Evolutionary conservation across 768 basidiomycete species (phyloP).

Genomic region (Amanita thiersii): DNA sequence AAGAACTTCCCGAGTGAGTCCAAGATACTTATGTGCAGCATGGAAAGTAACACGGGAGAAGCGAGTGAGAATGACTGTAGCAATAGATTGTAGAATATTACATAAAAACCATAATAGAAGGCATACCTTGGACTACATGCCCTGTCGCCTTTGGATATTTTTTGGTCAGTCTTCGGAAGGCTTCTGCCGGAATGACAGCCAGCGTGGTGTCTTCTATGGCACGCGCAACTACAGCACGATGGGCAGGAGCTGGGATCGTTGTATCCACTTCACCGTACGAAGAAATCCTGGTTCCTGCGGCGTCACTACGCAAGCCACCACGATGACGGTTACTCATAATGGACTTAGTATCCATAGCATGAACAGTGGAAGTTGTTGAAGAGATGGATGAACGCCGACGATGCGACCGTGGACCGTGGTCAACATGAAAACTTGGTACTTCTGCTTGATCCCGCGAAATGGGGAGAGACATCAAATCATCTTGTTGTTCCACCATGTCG

Average conservation of each 20-base stretch:
- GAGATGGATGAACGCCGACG: conserved; percentile 51
- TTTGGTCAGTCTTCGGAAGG: conserved; percentile 88
- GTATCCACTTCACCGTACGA: conserved; percentile 13
- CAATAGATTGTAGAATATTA: conserved; percentile 7
- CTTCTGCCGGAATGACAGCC: conserved; percentile 98
- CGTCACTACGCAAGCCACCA: conserved; percentile 15
- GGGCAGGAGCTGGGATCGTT: conserved; percentile 26
- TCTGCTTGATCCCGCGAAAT: conserved; percentile 38
- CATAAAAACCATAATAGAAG: conserved; percentile 5
- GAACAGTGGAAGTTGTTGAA: conserved; percentile 64
- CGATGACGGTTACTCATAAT: conserved; percentile 20
- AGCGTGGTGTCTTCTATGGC: conserved; percentile 92
- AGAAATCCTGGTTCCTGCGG: conserved; percentile 15
- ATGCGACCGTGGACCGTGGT: conserved; percentile 19
- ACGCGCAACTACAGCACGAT: conserved; percentile 79
- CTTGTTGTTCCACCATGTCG: conserved; percentile 17
- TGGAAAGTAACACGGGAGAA: conserved; percentile 97
- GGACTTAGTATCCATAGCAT: conserved; percentile 28
- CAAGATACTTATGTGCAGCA: conserved; percentile 94
- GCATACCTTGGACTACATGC: conserved; percentile 84
- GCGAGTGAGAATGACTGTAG: conserved; percentile 84
- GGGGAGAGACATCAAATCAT: conserved; percentile 16
- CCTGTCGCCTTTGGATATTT: conserved; percentile 97
- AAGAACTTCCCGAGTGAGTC: conserved; percentile 89
- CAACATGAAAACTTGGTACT: conserved; percentile 51